Evolutionary conservation across 2,329 filamentous ascomycete genomes (phyloP), one percentile per base, ranked within the genome.

Genomic region (Trichoderma sp.): DNA sequence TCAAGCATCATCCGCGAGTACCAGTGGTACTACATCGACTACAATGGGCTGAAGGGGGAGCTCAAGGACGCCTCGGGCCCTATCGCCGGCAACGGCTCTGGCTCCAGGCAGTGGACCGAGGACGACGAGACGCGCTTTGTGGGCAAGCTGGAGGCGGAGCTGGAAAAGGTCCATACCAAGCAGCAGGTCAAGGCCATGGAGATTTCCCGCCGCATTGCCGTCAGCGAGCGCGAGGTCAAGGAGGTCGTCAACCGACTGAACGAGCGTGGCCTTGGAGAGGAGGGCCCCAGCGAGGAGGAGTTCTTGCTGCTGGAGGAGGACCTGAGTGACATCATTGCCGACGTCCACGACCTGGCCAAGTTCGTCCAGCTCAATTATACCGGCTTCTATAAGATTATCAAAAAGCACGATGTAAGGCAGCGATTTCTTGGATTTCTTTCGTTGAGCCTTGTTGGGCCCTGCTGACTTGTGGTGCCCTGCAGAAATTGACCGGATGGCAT

Each of bases 381-480:
- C 0, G 96, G 96, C 5, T 99, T 99, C 79, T 96, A 97, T 84
- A 99, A 99, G 86, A 99, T 99, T 72, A 97, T 99, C 81, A 99
- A 99, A 86, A 99, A 99, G 86, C 96, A 99, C 80, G 96, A 97
- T 83, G 92, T 95, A 81, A 75, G 91, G 21, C 21, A n/a, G 21
- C 14, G 24, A 13, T 72, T 24, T 2, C 19, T 21, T 47, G 24
- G 35, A 27, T 40, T 59, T 10, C 2, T 16, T 27, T 47, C 19
- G n/a, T 58, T n/a, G 5, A 3, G 21, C 13, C 27, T 27, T 47
- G 1, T 27, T 27, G 27, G 3, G 14, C 29, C 21, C 61, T 49
- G 58, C 74, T 78, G 71, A 78, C 73, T n/a, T n/a, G 55, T 40
- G 52, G 19, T n/a, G 16, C 37, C 55, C 37, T 53, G 24, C 76